A percentile compares a stretch with the other conserved stretches of the same genome.
Conservation (phyloP, 2,329 filamentous ascomycete genomes). For the Diaporthe citrichinensis region DNA sequence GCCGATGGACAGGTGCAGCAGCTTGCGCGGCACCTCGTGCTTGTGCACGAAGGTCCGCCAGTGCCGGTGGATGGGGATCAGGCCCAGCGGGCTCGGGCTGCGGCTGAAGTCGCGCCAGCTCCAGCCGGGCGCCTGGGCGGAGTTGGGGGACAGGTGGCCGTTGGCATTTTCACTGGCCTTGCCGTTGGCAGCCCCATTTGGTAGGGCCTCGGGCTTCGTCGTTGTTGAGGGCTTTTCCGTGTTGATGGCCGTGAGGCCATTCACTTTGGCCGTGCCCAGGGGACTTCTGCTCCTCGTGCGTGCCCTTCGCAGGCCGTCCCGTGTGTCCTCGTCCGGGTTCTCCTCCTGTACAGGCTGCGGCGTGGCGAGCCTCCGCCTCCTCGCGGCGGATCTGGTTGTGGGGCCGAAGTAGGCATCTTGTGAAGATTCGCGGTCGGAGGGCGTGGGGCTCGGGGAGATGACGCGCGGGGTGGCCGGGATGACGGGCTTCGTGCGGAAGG, state of each 20-base stretch:
- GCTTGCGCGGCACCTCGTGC: conserved; percentile 95
- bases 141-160: conserved; percentile 79
- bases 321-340: conserved; percentile 61
- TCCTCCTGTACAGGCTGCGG: conserved; percentile 76
- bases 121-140: conserved; percentile 73
- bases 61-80: conserved; percentile 94
- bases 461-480: conserved; percentile 87
- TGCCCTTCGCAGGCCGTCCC: conserved; percentile 69
- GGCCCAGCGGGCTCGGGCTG: conserved; percentile 90
- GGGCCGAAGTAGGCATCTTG: conserved; percentile 79
- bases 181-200: conserved; percentile 47
- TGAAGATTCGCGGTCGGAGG: conserved; percentile 68
- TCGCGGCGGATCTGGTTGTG: conserved; percentile 81
- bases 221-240: conserved; percentile 46
- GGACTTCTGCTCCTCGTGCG: conserved; percentile 81
- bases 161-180: conserved; percentile 59
- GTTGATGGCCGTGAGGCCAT: conserved; percentile 67
- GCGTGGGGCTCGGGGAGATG: conserved; percentile 88
- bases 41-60: conserved; percentile 95
- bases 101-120: conserved; percentile 91
- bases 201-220: conserved; percentile 44
- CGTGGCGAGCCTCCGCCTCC: conserved; percentile 69
- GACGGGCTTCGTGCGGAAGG: conserved; percentile 63
- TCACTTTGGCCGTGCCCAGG: conserved; percentile 65
- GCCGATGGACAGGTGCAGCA: conserved; percentile 94